Base-by-base conservation (phyloP, 2,329 filamentous ascomycete genomes). In the Coleophoma eucalyptorum region DNA sequence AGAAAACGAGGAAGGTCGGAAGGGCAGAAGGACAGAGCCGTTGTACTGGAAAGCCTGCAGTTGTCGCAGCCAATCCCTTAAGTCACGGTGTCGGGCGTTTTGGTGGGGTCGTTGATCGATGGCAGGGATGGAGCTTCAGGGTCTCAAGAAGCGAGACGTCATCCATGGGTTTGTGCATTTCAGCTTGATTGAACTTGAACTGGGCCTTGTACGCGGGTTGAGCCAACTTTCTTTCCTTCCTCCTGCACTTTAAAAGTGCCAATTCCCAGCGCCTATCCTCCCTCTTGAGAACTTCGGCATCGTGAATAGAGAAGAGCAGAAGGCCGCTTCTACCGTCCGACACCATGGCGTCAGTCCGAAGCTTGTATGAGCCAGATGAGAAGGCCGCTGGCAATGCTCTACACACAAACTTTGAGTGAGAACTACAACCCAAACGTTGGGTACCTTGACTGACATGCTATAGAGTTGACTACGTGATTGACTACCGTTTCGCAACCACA, bases 391-490 rank as follows among this genome's bases (percentile, higher is more conserved):
- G 49, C 21, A 58, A 54, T 58, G 58, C 59, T 18, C 38, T 62
- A 41, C 47, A 63, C 41, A 62, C 57, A 54, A 76, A 77, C 54
- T 73, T 72, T 55, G 67, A 71, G 73, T 76, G 54, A 34, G 67
- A 15, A 12, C 60, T 6, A 26, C 26, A 26, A 8, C 26, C 6
- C 26, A 26, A 8, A 7, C 6, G 26, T 26, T 26, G 26, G 26
- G 4, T 42, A 41, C 16, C 48, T 49, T 49, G 46, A 49, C 52
- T 58, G 18, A 55, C 40, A 21, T 40, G 37, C 20, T 20, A 50
- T 62, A 81, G 89, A 49, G 89, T 96, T 53, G 92, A 97, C 74
- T 97, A 90, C 76, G 90, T 96, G 51, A 80, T 97, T 55, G 81
- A 84, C 64, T 96, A 89, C 71, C 78, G 85, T 51, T 86, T 93